Evolutionary conservation across 371 early-diverging fungal species (phyloP).

Genomic region (Catenaria anguillulae): DNA sequence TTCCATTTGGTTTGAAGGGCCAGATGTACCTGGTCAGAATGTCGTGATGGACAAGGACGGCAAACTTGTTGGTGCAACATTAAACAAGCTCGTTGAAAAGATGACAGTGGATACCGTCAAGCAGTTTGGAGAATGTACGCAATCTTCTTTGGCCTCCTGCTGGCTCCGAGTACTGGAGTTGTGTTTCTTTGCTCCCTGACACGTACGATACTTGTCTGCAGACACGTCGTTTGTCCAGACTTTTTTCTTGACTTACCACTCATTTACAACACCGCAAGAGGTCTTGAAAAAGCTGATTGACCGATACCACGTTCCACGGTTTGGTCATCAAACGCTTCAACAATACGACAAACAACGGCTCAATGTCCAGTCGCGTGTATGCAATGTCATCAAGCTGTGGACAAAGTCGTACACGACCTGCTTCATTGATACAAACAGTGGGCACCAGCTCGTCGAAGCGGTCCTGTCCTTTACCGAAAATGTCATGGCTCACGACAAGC

Average conservation of each 20-base stretch:
- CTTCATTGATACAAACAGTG: slow-evolving; percentile 13
- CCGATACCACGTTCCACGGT: slow-evolving; percentile 12
- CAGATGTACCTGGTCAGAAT: neutral
- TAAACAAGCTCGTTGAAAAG: slow-evolving; percentile 19
- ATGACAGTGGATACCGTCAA: slow-evolving; percentile 16
- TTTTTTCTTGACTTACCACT: slow-evolving; percentile 21
- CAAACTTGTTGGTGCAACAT: slow-evolving; percentile 12
- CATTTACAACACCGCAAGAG: slow-evolving; percentile 14
- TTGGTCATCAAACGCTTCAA: neutral
- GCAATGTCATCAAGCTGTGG: slow-evolving; percentile 24
- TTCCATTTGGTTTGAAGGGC: slow-evolving; percentile 9
- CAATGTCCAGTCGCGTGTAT: slow-evolving; percentile 19
- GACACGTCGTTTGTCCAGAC: slow-evolving; percentile 20
- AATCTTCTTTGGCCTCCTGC: neutral
- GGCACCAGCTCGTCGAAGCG: slow-evolving; percentile 6
- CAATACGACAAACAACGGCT: slow-evolving; percentile 18
- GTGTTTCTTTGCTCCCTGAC: no score
- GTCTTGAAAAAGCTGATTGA: slow-evolving; percentile 17
- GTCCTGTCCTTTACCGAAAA: slow-evolving; percentile 15
- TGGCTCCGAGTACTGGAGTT: neutral
- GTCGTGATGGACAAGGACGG: neutral
- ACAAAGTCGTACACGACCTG: slow-evolving; percentile 17
- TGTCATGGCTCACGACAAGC: slow-evolving; percentile 17
- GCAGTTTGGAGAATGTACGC: neutral
- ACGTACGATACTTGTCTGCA: no score